Evolutionary conservation across 176 grass and related monocot species (phyloP), one percentile per base, ranked within the genome.

Genomic region (Juncus effusus): DNA sequence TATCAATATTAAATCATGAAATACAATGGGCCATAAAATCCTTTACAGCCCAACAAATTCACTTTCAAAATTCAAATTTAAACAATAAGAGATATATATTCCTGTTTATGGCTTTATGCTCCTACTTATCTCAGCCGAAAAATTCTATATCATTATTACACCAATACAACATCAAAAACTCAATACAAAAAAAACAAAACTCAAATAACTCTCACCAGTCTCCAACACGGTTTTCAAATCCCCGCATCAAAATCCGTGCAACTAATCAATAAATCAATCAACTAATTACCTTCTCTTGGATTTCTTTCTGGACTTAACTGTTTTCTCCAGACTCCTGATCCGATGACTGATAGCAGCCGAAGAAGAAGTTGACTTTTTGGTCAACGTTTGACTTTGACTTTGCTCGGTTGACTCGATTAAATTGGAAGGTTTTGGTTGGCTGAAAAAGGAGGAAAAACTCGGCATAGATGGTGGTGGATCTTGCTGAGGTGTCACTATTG

Each of bases 271-370:
- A 28, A 28, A 28, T 1, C 19, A 28, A 28, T 28, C 19, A 28
- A 47, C 44, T 9, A 13, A 68, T 84, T 66, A 78, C 73, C 82
- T 75, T 73, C 59, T 93, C 77, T 78, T 74, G 10, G 84, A 62
- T 68, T 90, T 93, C 28, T 77, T 76, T 78, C 81, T 82, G 51
- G 89, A 82, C 86, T 93, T 93, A 6, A 78, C 89, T 12, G 80
- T 85, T 69, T 87, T 99, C 47, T 89, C 93, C 56, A 85, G 78
- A 69, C 76, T 87, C 84, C 84, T 90, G 54, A 93, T 87, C 54
- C 81, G 69, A 41, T 87, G 84, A 49, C 83, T 90, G 61, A 99
- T 83, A 59, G 73, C 85, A 60, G 85, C 55, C 63, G 86, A 84
- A 61, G 89, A 78, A 81, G 64, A 78, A 38, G 73, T 45, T 64